A percentile compares a stretch with the other conserved stretches of the same genome.
These are phyloP conservation scores for Torulaspora gathmanii DNA, from an alignment of 805 yeast genomes.

Conservation along the genomic window DNA sequence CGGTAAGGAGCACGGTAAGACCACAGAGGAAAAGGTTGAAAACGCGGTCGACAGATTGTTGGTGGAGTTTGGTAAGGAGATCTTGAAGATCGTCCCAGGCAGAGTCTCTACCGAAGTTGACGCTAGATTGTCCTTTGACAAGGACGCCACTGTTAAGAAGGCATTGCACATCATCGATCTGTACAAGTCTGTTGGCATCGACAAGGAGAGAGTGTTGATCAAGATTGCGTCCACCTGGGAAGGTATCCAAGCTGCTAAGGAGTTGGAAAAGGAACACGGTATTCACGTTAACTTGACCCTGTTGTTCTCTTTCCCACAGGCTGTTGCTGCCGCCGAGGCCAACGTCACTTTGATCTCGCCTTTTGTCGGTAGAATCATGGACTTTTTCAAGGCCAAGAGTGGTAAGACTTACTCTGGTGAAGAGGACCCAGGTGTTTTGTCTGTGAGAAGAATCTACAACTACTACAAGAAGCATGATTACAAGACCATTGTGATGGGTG, in stretches of 20 bases:
- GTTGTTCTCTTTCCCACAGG: constrained; percentile 92
- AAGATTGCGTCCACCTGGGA: constrained; percentile 98
- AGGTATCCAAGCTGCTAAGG: constrained; percentile 98
- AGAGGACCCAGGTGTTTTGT: constrained; percentile 89
- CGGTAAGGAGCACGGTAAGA: constrained; percentile 61
- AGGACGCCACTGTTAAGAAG: constrained; percentile 87
- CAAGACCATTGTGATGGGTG: constrained; percentile 99
- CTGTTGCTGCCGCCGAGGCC: constrained; percentile 99
- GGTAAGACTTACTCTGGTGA: constrained; percentile 79
- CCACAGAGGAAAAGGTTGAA: constrained; percentile 56
- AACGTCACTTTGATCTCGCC: constrained; percentile 94
- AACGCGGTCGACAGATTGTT: constrained; percentile 86
- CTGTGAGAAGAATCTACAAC: constrained; percentile 86
- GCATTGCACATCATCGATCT: constrained; percentile 86
- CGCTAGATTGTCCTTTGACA: constrained; percentile 95
- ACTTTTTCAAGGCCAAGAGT: constrained; percentile 93
- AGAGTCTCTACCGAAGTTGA: constrained; percentile 99
- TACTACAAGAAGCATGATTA: constrained; percentile 96
- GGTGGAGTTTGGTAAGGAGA: constrained; percentile 94
- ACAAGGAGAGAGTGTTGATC: constrained; percentile 86
- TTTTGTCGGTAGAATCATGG: constrained; percentile 97
- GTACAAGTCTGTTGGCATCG: constrained; percentile 79
- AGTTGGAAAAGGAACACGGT: constrained; percentile 83
- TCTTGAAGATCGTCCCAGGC: constrained; percentile 93
- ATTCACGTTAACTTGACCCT: constrained; percentile 94